Base-by-base conservation (phyloP, 306 rosid genomes). In the Inga leiocalycina region DNA sequence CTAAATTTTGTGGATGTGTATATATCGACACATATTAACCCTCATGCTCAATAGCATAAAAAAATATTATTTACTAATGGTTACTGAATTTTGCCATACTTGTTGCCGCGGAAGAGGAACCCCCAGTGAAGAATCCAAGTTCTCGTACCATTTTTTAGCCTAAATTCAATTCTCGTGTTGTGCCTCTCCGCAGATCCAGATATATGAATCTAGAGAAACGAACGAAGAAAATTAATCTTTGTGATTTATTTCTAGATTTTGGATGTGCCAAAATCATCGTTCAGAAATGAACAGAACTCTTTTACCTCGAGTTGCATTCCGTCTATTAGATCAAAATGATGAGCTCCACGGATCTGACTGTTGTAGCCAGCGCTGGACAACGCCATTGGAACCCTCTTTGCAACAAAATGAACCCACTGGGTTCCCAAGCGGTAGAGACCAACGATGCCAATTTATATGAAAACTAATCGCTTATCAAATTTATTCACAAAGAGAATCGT, bases 121-220 rank as follows among this genome's bases (percentile, higher is more conserved):
- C 88, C 85, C 88, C 86, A 86, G 46, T 86, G 84, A 62, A 86
- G 84, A 45, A 86, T 62, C 88, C 84, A 86, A 27, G 79, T 46
- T 20, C 65, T 74, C 56, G 70, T 22, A 76, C 83, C 74, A 57
- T 79, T 82, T 62, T 19, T 79, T 15, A 86, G 89, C 41, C 82
- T 84, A 75, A 86, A 76, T 62, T 86, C 82, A 75, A 79, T 68
- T 34, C 84, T 61, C 61, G 46, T 81, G 43, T 61, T 79, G 43
- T 67, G 86, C 37, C 54, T 71, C 43, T 45, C 79, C 44, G 71
- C 83, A 75, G 79, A 79, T 45, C 86, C 84, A n/a, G 81, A 48
- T 8, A 86, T 79, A 48, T 75, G 70, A 49, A 86, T 82, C 85
- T 85, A 57, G 37, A 71, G 59, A 4, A 72, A 52, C 16, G 82